Base-by-base conservation (phyloP, 1,284 basidiomycete species). In the Cutaneotrichosporon dermatis region DNA sequence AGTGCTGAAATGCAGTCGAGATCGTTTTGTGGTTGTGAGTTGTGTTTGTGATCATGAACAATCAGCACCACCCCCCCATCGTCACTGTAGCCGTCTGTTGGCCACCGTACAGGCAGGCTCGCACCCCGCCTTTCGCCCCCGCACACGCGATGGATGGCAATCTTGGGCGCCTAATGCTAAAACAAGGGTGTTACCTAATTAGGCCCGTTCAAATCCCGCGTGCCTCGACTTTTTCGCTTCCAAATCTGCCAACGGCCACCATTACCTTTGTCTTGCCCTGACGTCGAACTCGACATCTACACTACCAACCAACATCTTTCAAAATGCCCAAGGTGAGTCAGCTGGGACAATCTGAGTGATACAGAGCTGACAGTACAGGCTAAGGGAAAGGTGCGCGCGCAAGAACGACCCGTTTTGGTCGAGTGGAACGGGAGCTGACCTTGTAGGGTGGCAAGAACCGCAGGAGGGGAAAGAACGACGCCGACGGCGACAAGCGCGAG, bases 391-490 rank as follows among this genome's bases (percentile, higher is more conserved):
- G 73, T 73, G 44, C 48, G 68, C 50, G n/a, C 11, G 25, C 25
- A 25, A 25, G 25, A 25, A 25, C 25, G 25, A 25, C 25, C 25
- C 25, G 3, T 25, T 25, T 25, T 25, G 25, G 25, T 25, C 25
- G 25, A 39, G 43, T n/a, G 43, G 13, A 13, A 12, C 41, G 4
- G 42, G 35, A 39, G 16, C 54, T 57, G 46, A 54, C 50, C 35
- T 15, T 45, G 54, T 51, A 99, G 92, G 95, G 96, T 78, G 96
- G 96, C 67, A 99, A 99, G 84, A 99, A 99, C 82, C 87, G 96
- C 80, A 86, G 95, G 84, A 86, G 95, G 82, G 95, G 95, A 85
- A 99, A 99, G 87, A 98, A 98, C 82, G 95, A 99, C 81, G 95
- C 93, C 80, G 92, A 97, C 66, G 89, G 90, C 67, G 92, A 97